These are phyloP conservation scores for Uronychia setigera DNA, from an alignment of 73 alveolate species.

Conservation along the genomic window DNA sequence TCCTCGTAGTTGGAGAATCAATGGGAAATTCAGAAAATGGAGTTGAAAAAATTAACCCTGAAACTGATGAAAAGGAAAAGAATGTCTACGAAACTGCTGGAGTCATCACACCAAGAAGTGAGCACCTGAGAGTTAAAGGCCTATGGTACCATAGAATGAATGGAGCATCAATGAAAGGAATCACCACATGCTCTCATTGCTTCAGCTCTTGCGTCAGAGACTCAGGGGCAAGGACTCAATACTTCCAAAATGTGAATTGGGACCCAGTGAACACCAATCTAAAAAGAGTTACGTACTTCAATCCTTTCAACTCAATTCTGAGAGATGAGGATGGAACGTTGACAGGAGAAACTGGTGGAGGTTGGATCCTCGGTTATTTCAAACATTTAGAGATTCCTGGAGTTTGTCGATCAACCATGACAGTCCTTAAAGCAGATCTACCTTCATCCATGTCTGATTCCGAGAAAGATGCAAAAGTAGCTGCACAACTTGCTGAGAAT, in stretches of 20 bases:
- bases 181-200: slow-evolving; percentile 30
- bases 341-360: slow-evolving; percentile 1
- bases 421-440: neutral
- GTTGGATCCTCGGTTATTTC: slow-evolving; percentile 35
- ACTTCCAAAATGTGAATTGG: slow-evolving; percentile 15
- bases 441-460: neutral
- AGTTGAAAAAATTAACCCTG: slow-evolving; percentile 5
- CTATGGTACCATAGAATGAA: slow-evolving; percentile 53
- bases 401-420: neutral
- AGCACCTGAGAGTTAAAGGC: slow-evolving; percentile 57
- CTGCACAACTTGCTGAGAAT: neutral
- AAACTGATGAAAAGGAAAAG: slow-evolving; percentile 26
- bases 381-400: slow-evolving; percentile 14
- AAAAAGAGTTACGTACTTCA: slow-evolving; percentile 11
- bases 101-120: slow-evolving; percentile 68
- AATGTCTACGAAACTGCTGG: slow-evolving; percentile 45
- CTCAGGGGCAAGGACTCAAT: slow-evolving; percentile 14
- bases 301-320: slow-evolving; percentile 28
- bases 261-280: neutral
- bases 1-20: slow-evolving; percentile 70
- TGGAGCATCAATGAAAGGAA: neutral
- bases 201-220: slow-evolving; percentile 2
- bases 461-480: neutral
- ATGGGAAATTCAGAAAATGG: neutral
- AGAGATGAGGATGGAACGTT: slow-evolving; percentile 18